Percentiles rank a stretch among this genome's conserved stretches.
These are phyloP conservation scores for Entamoeba moshkovskii DNA, from an alignment of 208 protist genomes.

Conservation along the genomic window DNA sequence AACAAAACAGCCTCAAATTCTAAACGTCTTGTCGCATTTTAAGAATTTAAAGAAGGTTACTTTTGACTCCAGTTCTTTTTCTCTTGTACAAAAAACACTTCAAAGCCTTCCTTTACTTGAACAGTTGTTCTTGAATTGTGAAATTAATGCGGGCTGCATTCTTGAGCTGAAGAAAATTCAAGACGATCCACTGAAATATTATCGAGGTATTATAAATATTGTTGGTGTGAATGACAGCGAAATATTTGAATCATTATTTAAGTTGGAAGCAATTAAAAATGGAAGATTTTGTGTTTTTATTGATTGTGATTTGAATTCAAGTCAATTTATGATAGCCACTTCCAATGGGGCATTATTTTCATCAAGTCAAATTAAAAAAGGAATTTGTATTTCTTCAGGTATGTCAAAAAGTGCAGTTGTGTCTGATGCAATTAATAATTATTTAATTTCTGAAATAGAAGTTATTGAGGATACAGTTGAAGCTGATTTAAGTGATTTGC, in stretches of 20 bases:
- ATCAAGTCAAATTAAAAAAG: neutral
- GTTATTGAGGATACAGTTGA: neutral
- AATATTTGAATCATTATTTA: neutral
- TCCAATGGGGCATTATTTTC: neutral
- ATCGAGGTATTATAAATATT: neutral
- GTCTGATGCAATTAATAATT: neutral
- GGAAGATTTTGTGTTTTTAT: neutral
- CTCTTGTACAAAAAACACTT: neutral
- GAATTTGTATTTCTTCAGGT: neutral
- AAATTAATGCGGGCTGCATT: neutral
- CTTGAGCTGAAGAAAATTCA: neutral
- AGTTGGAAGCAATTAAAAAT: neutral
- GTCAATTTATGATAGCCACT: neutral
- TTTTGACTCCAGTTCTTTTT: neutral
- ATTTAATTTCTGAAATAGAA: neutral
- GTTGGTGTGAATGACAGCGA: neutral
- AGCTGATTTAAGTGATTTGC: neutral
- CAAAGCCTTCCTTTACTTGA: neutral
- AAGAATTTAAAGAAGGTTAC: neutral
- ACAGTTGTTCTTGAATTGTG: neutral
- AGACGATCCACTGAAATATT: neutral
- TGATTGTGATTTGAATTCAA: neutral
- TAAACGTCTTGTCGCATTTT: neutral
- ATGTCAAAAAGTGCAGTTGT: neutral
- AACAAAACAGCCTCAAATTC: neutral